These are phyloP conservation scores for Syzygium grande DNA, from an alignment of 345 rosid genomes.

Conservation along the genomic window DNA sequence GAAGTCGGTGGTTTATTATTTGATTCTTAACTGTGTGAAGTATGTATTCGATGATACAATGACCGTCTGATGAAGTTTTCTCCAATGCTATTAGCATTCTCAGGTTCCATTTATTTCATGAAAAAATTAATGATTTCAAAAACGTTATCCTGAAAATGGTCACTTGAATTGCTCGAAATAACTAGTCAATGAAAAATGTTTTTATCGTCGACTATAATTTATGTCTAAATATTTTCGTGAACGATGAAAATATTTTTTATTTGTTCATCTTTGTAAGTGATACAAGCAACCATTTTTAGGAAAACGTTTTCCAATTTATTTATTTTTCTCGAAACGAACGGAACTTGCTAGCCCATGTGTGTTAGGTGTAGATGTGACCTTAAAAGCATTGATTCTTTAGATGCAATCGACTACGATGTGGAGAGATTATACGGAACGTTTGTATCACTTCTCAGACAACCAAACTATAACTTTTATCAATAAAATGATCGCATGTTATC, in stretches of 20 bases:
- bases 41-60: accelerated
- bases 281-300: background rate
- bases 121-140: background rate
- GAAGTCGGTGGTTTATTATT: background rate
- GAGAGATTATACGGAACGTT: background rate
- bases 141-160: accelerated
- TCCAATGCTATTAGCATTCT: background rate
- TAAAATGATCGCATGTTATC: background rate
- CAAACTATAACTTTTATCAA: background rate
- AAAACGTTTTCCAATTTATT: background rate
- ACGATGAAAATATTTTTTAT: accelerated
- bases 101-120: accelerated
- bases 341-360: too few relatives aligned
- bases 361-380: background rate
- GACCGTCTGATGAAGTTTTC: background rate
- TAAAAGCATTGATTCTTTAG: background rate
- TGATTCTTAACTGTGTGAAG: background rate
- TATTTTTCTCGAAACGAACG: background rate
- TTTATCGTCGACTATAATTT: accelerated
- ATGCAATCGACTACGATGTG: background rate
- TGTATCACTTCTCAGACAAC: background rate
- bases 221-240: background rate
- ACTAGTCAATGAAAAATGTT: background rate
- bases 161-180: accelerated
- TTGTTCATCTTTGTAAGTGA: accelerated